These are phyloP conservation scores for Buddleja alternifolia DNA, from an alignment of 257 asterid species.

Conservation along the genomic window DNA sequence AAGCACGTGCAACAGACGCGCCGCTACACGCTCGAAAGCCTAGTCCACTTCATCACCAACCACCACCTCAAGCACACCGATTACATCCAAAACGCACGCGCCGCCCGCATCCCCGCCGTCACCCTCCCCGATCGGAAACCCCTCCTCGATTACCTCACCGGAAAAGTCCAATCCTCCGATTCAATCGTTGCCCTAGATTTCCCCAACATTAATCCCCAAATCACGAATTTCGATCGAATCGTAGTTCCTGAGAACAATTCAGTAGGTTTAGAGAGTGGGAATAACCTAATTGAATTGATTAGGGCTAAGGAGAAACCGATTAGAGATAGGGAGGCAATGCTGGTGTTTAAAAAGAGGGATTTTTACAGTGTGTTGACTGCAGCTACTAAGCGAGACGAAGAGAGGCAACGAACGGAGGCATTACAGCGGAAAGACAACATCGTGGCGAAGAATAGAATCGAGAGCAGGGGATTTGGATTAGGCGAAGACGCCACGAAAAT, in stretches of 20 bases:
- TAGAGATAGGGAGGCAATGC: constrained; percentile 76
- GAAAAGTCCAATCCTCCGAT: constrained; percentile 70
- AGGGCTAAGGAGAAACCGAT: constrained; percentile 73
- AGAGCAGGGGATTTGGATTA: constrained; percentile 65
- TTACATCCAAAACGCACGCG: constrained; percentile 79
- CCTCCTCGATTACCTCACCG: constrained; percentile 88
- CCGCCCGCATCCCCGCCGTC: constrained; percentile 72
- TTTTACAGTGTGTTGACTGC: constrained; percentile 70
- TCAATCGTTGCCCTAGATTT: constrained; percentile 56
- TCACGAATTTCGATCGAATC: constrained; percentile 36
- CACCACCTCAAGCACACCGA: constrained; percentile 85
- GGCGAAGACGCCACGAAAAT: constrained; percentile 77
- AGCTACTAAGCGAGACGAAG: constrained; percentile 84
- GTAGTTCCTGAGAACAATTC: too few relatives aligned
- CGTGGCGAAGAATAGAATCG: constrained; percentile 87
- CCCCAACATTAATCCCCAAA: constrained; percentile 42
- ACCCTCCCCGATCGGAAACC: constrained; percentile 89
- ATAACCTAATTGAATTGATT: constrained; percentile 59
- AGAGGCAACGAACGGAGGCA: constrained; percentile 69
- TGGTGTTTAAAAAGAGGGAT: constrained; percentile 72
- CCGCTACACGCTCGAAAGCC: constrained; percentile 95
- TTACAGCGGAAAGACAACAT: constrained; percentile 89
- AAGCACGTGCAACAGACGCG: constrained; percentile 69
- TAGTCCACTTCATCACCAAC: constrained; percentile 79
- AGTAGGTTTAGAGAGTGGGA: constrained; percentile 33